Conservation (phyloP, 1,139 yeast species). For the Tardiomyces digboiensis region DNA sequence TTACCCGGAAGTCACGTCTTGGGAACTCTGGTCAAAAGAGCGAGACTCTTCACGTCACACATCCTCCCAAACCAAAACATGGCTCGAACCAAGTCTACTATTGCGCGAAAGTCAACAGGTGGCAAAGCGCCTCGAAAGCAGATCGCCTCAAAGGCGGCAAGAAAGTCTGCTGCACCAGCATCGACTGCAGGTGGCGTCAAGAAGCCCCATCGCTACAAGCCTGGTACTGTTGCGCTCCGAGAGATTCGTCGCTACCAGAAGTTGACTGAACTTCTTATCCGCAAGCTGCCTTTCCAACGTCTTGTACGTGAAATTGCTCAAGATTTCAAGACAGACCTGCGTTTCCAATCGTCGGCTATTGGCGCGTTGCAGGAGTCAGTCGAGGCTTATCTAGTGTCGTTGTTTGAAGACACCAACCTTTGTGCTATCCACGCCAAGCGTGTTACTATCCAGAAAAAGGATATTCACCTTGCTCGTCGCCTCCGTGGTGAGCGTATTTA, state of each 20-base stretch:
- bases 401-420: slow-evolving; percentile 95
- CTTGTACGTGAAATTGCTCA: slow-evolving; percentile 97
- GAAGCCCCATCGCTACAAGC: slow-evolving; percentile 99
- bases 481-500: slow-evolving; percentile 71
- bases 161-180: slow-evolving; percentile 83
- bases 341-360: slow-evolving; percentile 98
- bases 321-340: slow-evolving; percentile 95
- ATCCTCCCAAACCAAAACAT: slow-evolving; percentile 41
- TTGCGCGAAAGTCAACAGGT: slow-evolving; percentile 96
- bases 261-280: slow-evolving; percentile 91
- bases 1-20: too few species aligned
- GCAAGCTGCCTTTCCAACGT: slow-evolving; percentile 99
- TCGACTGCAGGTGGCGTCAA: slow-evolving; percentile 92
- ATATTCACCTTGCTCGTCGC: slow-evolving; percentile 98
- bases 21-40: too few species aligned
- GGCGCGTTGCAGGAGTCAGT: slow-evolving; percentile 99
- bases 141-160: slow-evolving; percentile 97
- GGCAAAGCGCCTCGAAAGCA: slow-evolving; percentile 99
- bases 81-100: slow-evolving; percentile 98
- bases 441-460: slow-evolving; percentile 99
- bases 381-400: slow-evolving; percentile 89
- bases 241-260: slow-evolving; percentile 99
- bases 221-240: slow-evolving; percentile 99
- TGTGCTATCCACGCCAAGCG: slow-evolving; percentile 99
- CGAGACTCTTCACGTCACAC: too few species aligned